Evolutionary conservation across 2,329 filamentous ascomycete genomes (phyloP).

Genomic region (Ophiostoma sp.): DNA sequence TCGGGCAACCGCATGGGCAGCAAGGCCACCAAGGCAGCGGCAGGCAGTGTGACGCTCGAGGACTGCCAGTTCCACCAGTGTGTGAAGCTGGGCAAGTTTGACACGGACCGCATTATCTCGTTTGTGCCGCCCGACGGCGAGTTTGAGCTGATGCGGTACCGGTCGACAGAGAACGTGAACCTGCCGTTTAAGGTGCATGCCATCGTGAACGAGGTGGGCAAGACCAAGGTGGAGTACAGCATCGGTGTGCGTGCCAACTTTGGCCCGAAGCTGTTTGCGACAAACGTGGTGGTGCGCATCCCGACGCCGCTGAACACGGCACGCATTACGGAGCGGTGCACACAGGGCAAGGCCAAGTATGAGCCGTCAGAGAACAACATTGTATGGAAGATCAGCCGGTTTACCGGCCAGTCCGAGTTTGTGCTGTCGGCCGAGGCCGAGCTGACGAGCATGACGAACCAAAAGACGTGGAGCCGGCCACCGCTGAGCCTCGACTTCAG

Average conservation of each 20-base stretch:
- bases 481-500: constrained; percentile 89
- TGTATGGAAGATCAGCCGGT: constrained; percentile 98
- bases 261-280: constrained; percentile 90
- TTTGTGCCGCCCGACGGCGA: constrained; percentile 96
- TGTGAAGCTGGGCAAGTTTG: constrained; percentile 94
- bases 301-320: constrained; percentile 96
- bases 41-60: constrained; percentile 90
- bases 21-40: constrained; percentile 91
- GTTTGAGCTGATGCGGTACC: constrained; percentile 98
- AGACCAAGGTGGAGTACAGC: constrained; percentile 97
- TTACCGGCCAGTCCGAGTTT: constrained; percentile 95
- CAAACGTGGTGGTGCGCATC: constrained; percentile 89
- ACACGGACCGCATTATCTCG: constrained; percentile 91
- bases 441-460: constrained; percentile 94
- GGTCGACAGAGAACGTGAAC: constrained; percentile 97
- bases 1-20: constrained; percentile 72
- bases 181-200: constrained; percentile 97
- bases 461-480: constrained; percentile 93
- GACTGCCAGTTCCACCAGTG: constrained; percentile 99
- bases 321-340: constrained; percentile 84
- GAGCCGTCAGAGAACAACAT: constrained; percentile 98
- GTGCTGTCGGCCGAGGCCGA: constrained; percentile 91
- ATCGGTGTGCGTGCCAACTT: constrained; percentile 98
- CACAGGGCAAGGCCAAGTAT: constrained; percentile 96
- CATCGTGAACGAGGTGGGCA: constrained; percentile 95